These are phyloP conservation scores for Vitis hybrid DNA, from an alignment of 177 flowering plant species.

Conservation along the genomic window DNA sequence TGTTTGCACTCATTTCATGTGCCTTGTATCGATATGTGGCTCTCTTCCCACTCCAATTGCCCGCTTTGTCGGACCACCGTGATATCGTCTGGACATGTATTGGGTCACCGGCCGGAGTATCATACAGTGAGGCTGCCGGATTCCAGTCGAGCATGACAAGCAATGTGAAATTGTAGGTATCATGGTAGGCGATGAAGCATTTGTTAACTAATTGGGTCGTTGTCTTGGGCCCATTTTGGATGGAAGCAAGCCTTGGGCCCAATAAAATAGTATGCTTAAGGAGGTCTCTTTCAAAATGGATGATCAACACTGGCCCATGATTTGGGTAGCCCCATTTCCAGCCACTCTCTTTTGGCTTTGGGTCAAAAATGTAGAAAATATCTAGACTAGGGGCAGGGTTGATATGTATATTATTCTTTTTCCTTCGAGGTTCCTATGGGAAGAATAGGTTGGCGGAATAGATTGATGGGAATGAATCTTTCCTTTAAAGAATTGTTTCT, in stretches of 20 bases:
- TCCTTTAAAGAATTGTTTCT: too few relatives aligned
- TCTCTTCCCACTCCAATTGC: constrained; percentile 17
- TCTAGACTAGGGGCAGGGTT: too few relatives aligned
- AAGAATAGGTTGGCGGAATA: too few relatives aligned
- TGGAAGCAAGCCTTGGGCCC: neutral
- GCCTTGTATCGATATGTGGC: constrained; percentile 26
- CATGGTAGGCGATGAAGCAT: neutral
- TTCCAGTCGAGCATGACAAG: neutral
- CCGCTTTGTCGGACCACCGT: constrained; percentile 18
- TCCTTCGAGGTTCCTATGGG: too few relatives aligned
- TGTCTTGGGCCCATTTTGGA: neutral
- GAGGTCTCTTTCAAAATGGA: too few relatives aligned
- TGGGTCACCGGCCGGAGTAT: neutral
- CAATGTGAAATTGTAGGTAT: neutral
- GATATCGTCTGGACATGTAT: neutral
- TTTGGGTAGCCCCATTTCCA: too few relatives aligned
- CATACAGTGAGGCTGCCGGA: neutral
- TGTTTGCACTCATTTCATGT: constrained; percentile 22
- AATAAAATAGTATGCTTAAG: neutral
- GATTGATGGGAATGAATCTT: too few relatives aligned
- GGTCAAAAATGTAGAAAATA: too few relatives aligned
- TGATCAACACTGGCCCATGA: too few relatives aligned
- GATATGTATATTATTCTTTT: too few relatives aligned
- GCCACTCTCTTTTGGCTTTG: too few relatives aligned
- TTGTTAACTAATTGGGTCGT: neutral